Conservation (phyloP, 2,329 filamentous ascomycete genomes). For the Alternaria triticimaculans region DNA sequence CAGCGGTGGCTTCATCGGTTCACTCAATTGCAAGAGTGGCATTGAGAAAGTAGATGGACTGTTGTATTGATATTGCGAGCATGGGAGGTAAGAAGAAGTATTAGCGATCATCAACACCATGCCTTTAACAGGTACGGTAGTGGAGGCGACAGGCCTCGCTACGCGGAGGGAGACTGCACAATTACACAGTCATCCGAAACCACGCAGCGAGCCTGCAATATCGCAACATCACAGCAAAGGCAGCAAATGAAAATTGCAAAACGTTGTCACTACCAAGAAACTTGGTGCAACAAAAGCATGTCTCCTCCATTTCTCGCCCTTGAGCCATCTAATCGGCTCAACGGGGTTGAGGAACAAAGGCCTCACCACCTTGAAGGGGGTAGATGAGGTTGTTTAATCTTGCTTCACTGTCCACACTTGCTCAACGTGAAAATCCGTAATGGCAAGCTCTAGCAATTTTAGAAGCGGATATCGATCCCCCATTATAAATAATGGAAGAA, state of each 20-base stretch:
- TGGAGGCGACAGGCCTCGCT: accelerated
- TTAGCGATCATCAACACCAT: not conserved
- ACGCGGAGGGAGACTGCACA: not conserved
- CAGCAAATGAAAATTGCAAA: not conserved
- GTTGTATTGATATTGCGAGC: not conserved
- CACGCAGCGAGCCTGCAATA: not conserved
- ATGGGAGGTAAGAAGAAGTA: not conserved
- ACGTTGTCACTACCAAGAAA: not conserved
- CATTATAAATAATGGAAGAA: not conserved
- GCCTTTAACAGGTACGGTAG: accelerated
- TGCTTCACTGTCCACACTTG: conserved; percentile 54
- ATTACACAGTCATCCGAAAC: not conserved
- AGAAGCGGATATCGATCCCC: conserved; percentile 38
- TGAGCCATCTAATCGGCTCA: conserved; percentile 32
- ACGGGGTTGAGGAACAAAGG: conserved; percentile 32
- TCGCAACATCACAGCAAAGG: not conserved
- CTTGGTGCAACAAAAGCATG: conserved; percentile 21
- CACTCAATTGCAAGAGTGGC: too few relatives aligned
- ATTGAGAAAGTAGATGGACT: too few relatives aligned
- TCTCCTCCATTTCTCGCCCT: conserved; percentile 33
- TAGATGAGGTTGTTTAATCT: conserved; percentile 38
- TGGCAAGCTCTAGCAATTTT: conserved; percentile 52
- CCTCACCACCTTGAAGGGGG: conserved; percentile 38
- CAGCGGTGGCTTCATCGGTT: too few relatives aligned
- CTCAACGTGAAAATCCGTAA: conserved; percentile 45